Evolutionary conservation across 345 rosid genomes (phyloP).

Genomic region (Corymbia maculata): DNA sequence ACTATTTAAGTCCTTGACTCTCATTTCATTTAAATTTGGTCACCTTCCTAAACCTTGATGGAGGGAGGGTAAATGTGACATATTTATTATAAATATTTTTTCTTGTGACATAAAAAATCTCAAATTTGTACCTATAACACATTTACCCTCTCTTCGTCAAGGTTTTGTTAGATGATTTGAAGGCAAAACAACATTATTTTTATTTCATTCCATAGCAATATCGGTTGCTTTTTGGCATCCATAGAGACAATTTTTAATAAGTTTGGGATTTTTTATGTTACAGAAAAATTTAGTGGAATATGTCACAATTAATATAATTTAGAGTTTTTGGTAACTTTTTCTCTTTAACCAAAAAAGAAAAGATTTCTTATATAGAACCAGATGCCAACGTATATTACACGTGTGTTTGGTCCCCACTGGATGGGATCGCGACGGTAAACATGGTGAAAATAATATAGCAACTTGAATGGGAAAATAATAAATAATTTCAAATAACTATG

Average conservation of each 20-base stretch:
- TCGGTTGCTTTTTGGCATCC: background rate
- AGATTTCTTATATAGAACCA: background rate
- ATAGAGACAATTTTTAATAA: background rate
- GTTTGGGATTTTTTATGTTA: background rate
- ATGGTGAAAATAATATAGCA: background rate
- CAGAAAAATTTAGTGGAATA: rapidly evolving
- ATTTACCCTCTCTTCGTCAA: background rate
- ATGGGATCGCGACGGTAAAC: background rate
- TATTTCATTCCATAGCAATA: no score
- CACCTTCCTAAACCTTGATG: background rate
- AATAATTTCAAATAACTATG: background rate
- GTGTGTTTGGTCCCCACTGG: background rate
- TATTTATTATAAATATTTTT: no score
- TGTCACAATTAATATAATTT: no score
- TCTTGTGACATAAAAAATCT: background rate
- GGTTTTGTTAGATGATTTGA: background rate
- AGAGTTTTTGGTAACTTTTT: background rate
- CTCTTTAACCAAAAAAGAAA: no score
- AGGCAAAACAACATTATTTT: background rate
- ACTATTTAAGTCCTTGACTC: background rate
- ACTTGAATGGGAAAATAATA: background rate
- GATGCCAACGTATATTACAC: background rate
- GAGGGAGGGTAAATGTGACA: background rate
- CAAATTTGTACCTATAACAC: background rate
- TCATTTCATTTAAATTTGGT: background rate